Conservation (phyloP, 768 basidiomycete genomes). For the Tubosaeta sp. region DNA sequence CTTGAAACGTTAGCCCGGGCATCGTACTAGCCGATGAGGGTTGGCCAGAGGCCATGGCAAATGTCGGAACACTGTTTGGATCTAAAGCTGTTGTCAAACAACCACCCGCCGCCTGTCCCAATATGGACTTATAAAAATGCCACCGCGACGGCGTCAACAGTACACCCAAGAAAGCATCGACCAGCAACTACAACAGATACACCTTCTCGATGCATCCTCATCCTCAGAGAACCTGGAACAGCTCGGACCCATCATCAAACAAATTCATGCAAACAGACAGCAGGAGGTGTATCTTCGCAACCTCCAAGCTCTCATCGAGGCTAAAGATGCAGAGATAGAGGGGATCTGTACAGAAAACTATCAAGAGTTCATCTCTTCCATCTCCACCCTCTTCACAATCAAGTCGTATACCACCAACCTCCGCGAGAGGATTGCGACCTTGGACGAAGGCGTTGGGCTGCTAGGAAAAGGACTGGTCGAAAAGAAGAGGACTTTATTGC, state of each 20-base stretch:
- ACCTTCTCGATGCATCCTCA: conserved; percentile 81
- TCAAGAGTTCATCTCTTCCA: conserved; percentile 95
- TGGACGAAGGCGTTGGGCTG: conserved; percentile 85
- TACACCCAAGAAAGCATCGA: conserved; percentile 84
- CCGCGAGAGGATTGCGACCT: conserved; percentile 82
- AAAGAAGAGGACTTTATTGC: conserved; percentile 87
- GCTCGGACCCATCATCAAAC: conserved; percentile 91
- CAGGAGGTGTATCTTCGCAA: conserved; percentile 88
- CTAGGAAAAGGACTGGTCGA: conserved; percentile 85
- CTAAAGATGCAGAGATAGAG: conserved; percentile 96
- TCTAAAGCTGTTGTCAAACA: conserved; percentile 39
- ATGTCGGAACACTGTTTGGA: conserved; percentile 31
- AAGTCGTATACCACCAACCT: conserved; percentile 95
- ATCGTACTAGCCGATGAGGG: conserved; percentile 18
- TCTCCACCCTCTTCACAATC: conserved; percentile 93
- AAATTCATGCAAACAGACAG: conserved; percentile 81
- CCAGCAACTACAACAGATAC: conserved; percentile 88
- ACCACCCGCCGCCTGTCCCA: conserved; percentile 8
- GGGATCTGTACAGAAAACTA: conserved; percentile 95
- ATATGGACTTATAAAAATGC: conserved; percentile 44
- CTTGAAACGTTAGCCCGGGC: conserved; percentile 33
- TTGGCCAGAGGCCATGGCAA: not conserved
- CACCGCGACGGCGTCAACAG: conserved; percentile 64
- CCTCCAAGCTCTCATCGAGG: conserved; percentile 81
- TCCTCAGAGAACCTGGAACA: conserved; percentile 94